Base-by-base conservation (phyloP, 2,329 filamentous ascomycete species). In the Xylariaceae sp. region DNA sequence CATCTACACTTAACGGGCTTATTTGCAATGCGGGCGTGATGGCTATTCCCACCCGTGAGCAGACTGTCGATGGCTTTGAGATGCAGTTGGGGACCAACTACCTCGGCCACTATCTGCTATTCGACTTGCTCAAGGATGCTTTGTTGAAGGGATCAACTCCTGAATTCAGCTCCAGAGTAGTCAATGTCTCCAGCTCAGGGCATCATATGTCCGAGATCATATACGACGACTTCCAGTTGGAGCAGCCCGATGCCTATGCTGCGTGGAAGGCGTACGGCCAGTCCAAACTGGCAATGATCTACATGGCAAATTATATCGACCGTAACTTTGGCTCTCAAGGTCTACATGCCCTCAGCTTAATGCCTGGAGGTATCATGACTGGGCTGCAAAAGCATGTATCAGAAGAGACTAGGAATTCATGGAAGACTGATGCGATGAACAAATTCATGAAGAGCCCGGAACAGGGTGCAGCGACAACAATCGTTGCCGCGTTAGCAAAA, bases 11-110 rank as follows among this genome's bases (percentile, higher is more conserved):
- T 19, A 47, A 36, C 31, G 41, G 43, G 19, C 19, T 54, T 9
- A 14, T 50, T 22, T 11, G 12, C 42, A 45, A 44, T 28, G 48
- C 48, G n/a, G 48, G 22, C 12, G 28, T 39, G 17, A 50, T 50
- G 41, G 14, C 17, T 9, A 28, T 42, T 14, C 47, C 36, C 18
- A 16, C n/a, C 11, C 28, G 17, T 18, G 4, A 16, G 40, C 11
- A 17, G 40, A 42, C 40, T 19, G 40, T 19, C 18, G 33, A 34
- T 14, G n/a, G 18, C 19, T 72, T 71, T 54, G 78, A 81, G 51
- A 60, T 60, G 0, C 77, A 80, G 51, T 74, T 80, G 55, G 76
- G 69, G 31, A 75, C 70, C 3, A 79, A 79, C 56, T 72, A 81
- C 58, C 64, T 81, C 1, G 68, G 63, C 4, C 76, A 80, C 57